Percentiles rank a stretch among this genome's conserved stretches.
phyloP scores from a whole-genome alignment of 2,329 filamentous ascomycete species.

The Fusarium miscanthi region DNA sequence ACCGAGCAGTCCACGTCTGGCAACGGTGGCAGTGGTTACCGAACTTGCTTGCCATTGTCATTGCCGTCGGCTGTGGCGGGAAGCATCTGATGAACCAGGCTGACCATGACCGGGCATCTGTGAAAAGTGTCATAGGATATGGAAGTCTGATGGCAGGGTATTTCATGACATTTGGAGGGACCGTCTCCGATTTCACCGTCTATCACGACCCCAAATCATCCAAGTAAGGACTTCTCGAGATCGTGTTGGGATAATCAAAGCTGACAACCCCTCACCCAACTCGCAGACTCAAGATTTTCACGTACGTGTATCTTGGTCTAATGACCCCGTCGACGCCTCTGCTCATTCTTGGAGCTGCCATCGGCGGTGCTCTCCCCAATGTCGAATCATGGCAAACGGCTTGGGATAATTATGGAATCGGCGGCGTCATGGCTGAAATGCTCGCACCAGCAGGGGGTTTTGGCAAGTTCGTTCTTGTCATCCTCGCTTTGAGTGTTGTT shows the following conservation, averaged over 20 bases:
- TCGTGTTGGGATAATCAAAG: constrained; percentile 39
- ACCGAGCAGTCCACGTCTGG: constrained; percentile 63
- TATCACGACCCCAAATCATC: constrained; percentile 55
- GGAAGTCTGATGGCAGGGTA: constrained; percentile 62
- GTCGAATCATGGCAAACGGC: constrained; percentile 46
- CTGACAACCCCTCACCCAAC: constrained; percentile 51
- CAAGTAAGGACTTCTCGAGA: constrained; percentile 27
- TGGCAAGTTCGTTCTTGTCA: constrained; percentile 52
- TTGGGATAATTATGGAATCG: constrained; percentile 46
- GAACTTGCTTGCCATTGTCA: constrained; percentile 61
- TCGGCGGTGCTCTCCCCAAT: constrained; percentile 49
- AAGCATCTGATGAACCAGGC: constrained; percentile 60
- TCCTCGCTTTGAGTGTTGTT: constrained; percentile 49
- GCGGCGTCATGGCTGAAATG: constrained; percentile 49
- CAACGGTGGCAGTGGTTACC: constrained; percentile 69
- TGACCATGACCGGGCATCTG: constrained; percentile 51
- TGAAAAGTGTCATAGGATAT: constrained; percentile 56
- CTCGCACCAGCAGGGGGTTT: constrained; percentile 47
- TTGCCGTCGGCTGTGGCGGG: constrained; percentile 65
- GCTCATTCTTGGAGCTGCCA: constrained; percentile 55
- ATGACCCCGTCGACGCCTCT: constrained; percentile 50
- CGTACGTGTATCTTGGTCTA: constrained; percentile 61
- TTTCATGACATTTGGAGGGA: constrained; percentile 66
- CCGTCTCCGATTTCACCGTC: constrained; percentile 67
- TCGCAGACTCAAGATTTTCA: constrained; percentile 38